Base-by-base conservation (phyloP, 345 rosid species). In the Abelmoschus esculentus region DNA sequence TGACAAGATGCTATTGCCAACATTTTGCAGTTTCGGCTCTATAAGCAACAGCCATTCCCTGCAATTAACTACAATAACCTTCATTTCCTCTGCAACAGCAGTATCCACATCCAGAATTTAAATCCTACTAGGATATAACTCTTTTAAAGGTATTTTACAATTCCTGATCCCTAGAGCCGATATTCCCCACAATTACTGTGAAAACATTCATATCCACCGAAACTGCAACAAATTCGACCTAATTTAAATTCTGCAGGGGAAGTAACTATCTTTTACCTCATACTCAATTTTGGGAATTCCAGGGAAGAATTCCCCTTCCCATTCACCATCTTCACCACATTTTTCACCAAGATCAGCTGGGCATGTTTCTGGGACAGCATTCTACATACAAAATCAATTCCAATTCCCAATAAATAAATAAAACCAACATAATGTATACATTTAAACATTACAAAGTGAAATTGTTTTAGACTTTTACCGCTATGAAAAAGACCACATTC, bases 301-400 rank as follows among this genome's bases (percentile, higher is more conserved):
- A 26, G 91, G 97, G 80, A 93, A 91, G 79, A 89, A 91, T 31
- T 93, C 99, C 52, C 96, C 96, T 75, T 88, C 62, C 97, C 99
- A 93, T 15, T 82, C 89, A 64, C 74, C 91, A 11, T 83, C 77
- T 56, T 83, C 90, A 71, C 73, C 73, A 32, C 95, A 90, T 65
- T 82, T 50, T 50, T 76, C 72, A 44, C 77, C 89, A 70, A 80
- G 81, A 83, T 85, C 81, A 73, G 97, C 90, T 69, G 93, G 93
- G 73, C 97, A 91, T 12, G 92, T 90, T 58, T 60, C 90, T 58
- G 87, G 78, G 64, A 73, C 77, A 73, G 87, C 93, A 74, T 66
- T 72, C 99, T 95, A 62, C 80, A 80, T 22, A 53, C 47, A 57
- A 55, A 70, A 70, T 36, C 57, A 73, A 73, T 67, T 10, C 54